Evolutionary conservation across 495 filamentous ascomycete genomes (phyloP), one percentile per base, ranked within the genome.

Genomic region (Hypoxylon lienhwacheense): DNA sequence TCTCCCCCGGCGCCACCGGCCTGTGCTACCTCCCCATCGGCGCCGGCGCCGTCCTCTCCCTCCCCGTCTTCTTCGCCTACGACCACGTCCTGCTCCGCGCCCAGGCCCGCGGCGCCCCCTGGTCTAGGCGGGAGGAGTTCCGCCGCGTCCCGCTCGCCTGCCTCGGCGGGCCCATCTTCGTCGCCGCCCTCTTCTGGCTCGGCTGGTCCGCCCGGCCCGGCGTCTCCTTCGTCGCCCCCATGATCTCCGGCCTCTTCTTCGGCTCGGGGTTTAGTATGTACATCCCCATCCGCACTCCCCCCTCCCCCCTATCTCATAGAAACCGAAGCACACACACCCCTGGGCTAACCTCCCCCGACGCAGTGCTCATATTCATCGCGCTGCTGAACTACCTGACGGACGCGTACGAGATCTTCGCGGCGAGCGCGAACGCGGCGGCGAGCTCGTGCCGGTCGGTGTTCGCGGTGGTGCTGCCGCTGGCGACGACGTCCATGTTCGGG

Each of bases 371-470:
- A 16, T 87, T 86, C 68, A 83, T 84, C 43, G 76, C 78, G 0
- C 69, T 85, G 11, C 70, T 87, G 3, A 90, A 87, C 57, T 90
- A 90, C 53, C 72, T 89, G 17, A 85, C 85, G 7, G 88, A 91
- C 61, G 86, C 86, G 7, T 90, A 91, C 67, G 79, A 81, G 42
- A 80, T 85, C 43, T 89, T 83, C 64, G 84, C 88, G 1, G 87
- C 87, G 3, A 81, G 76, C 14, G 88, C 87, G 1, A 74, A 87
- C 59, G 85, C 88, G 0, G 85, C 85, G 0, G 78, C 83, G 0
- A 79, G 78, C 0, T 81, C 79, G 39, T 68, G 78, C 21, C 74
- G 88, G 1, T 81, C 77, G 25, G 70, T 86, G 10, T 74, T 86
- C 15, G 88, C 84, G 0, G 85, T 85, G 0, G 69, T 81, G 2